Percentiles rank a stretch among this genome's conserved stretches.
These are phyloP conservation scores for Nicotiana noctiflora DNA, from an alignment of 257 asterid genomes.

Conservation along the genomic window DNA sequence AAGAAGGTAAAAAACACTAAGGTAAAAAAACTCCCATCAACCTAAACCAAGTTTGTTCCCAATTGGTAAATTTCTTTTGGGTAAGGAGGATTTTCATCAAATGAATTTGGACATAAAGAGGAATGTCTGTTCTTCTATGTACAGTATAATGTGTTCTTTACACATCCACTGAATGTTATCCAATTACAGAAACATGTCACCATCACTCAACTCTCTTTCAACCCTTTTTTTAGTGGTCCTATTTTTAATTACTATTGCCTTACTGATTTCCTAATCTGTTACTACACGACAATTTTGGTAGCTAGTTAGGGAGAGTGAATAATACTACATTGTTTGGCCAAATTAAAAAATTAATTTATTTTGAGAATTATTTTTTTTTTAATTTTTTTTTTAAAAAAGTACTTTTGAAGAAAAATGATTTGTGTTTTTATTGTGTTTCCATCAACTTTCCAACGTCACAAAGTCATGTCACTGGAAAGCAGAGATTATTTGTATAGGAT, in stretches of 20 bases:
- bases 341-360: no score
- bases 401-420: no score
- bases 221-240: conserved; percentile 1
- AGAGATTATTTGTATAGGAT: no score
- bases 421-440: no score
- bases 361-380: no score
- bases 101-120: neutral
- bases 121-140: neutral
- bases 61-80: neutral
- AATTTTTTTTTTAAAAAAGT: no score
- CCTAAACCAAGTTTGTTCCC: neutral
- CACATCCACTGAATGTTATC: conserved; percentile 26
- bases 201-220: conserved; percentile 17
- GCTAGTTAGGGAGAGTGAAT: neutral
- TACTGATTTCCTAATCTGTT: neutral
- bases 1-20: neutral
- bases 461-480: no score
- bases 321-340: no score
- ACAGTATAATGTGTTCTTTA: neutral
- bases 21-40: neutral
- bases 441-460: no score
- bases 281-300: neutral
- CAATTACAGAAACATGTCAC: conserved; percentile 19
- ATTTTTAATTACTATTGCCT: neutral
- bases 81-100: neutral